These are phyloP conservation scores for Areca catechu DNA, from an alignment of 176 grass and related monocot species.

Conservation along the genomic window DNA sequence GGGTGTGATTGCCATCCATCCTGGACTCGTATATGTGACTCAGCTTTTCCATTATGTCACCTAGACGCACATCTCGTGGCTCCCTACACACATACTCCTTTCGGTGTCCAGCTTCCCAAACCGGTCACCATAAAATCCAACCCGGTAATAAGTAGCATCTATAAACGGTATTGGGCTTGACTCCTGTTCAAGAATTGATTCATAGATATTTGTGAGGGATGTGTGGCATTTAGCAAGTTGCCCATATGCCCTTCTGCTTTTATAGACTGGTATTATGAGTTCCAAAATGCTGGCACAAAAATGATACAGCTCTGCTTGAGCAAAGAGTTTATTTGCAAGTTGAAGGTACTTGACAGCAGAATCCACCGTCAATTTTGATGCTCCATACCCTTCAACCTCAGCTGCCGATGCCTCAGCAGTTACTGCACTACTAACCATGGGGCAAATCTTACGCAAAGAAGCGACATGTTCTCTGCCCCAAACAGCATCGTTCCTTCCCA, in stretches of 20 bases:
- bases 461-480: conserved; percentile 86
- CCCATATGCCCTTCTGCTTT: conserved; percentile 85
- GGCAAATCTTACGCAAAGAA: conserved; percentile 84
- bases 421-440: conserved; percentile 69
- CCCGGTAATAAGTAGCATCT: conserved; percentile 95
- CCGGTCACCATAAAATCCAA: conserved; percentile 88
- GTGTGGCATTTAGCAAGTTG: conserved; percentile 96
- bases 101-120: conserved; percentile 84
- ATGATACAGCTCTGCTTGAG: conserved; percentile 91
- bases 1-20: conserved; percentile 80
- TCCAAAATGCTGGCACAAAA: conserved; percentile 92
- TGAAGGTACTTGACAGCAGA: conserved; percentile 98
- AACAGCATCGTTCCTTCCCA: conserved; percentile 94
- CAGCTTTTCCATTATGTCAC: conserved; percentile 99
- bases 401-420: conserved; percentile 71
- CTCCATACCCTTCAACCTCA: conserved; percentile 97
- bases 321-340: conserved; percentile 83
- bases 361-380: conserved; percentile 90
- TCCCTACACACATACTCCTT: conserved; percentile 91
- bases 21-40: conserved; percentile 86
- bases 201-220: conserved; percentile 81
- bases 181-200: conserved; percentile 96
- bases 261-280: conserved; percentile 95
- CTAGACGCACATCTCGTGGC: conserved; percentile 81
- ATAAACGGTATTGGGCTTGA: conserved; percentile 93